phyloP scores from a whole-genome alignment of 768 basidiomycete genomes.

The Pholiota molesta region DNA sequence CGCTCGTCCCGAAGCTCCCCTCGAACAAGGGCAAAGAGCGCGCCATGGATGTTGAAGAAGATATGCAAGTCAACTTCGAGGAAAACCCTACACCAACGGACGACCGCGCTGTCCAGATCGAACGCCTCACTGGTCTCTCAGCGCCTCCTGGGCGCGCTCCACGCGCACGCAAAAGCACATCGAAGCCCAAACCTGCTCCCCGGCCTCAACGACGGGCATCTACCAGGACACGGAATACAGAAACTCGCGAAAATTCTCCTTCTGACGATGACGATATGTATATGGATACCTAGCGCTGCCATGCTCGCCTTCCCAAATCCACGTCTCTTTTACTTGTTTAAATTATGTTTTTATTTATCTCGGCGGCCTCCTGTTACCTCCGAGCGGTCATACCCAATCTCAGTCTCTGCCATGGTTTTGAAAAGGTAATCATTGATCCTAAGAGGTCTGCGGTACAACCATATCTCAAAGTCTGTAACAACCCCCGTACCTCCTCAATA shows the following conservation, averaged over 20 bases:
- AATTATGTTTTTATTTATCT: too few species aligned
- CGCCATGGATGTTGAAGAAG: slow-evolving; percentile 3
- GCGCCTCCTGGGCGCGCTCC: slow-evolving; percentile 22
- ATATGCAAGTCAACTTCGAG: slow-evolving; percentile 7
- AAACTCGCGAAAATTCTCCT: slow-evolving; percentile 8
- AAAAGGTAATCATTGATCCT: too few species aligned
- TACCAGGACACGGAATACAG: slow-evolving; percentile 1
- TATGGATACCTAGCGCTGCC: background rate
- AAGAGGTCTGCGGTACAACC: too few species aligned
- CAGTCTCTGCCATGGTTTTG: too few species aligned
- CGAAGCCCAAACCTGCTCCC: slow-evolving; percentile 1
- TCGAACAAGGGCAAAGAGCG: slow-evolving; percentile 20
- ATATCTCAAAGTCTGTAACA: too few species aligned
- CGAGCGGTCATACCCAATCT: too few species aligned
- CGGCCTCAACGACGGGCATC: background rate
- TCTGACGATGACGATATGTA: slow-evolving; percentile 9
- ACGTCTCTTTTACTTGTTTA: too few species aligned
- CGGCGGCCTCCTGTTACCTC: too few species aligned
- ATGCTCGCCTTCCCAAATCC: too few species aligned
- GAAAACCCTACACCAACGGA: slow-evolving; percentile 9
- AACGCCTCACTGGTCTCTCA: slow-evolving; percentile 29
- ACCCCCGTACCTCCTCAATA: too few species aligned
- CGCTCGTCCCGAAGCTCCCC: slow-evolving; percentile 46
- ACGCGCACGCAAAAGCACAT: slow-evolving; percentile 14
- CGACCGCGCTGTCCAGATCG: slow-evolving; percentile 18